Evolutionary conservation across 306 rosid species (phyloP), one percentile per base, ranked within the genome.

Genomic region (Psophocarpus tetragonolobus): DNA sequence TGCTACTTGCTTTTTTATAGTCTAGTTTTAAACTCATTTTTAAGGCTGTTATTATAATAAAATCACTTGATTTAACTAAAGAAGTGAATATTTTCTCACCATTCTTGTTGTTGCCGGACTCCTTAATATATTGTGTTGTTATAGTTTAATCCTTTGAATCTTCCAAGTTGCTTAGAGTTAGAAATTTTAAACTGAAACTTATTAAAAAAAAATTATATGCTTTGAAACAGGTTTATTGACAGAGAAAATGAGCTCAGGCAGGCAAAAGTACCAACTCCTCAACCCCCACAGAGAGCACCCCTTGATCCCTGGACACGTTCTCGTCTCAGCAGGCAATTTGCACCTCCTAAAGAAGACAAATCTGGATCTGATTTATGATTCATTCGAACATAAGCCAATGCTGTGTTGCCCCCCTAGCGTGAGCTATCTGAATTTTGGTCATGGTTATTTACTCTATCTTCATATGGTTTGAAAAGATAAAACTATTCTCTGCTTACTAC

Each of bases 271-370:
- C 91, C 96, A 12, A 78, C 87, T 67, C 90, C 99, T 65, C 97
- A 87, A 78, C 88, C 86, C 60, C 97, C 92, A n/a, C 90, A 84
- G 84, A 87, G 80, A 84, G 85, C 88, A 71, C 88, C 99, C 56
- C 32, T 92, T 56, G 97, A 92, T 84, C 99, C 99, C 23, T 95
- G 97, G 97, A 74, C 94, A 41, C 82, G 88, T 63, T 92, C 99
- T 44, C 87, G 82, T 61, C 97, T 92, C 69, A 80, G 73, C 74
- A 85, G 81, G 87, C 96, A 86, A 86, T 87, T 81, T 82, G 97
- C 98, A 39, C 87, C 97, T 36, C 98, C 90, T 0, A 92, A 91
- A 82, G 97, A 84, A 78, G 87, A 78, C 2, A 92, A 83, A 72
- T 80, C 90, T 1, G 91, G 84, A 27, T 57, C 87, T 44, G 89